Conservation (phyloP, 2,329 filamentous ascomycete species). For the Bipolaris oryzae region DNA sequence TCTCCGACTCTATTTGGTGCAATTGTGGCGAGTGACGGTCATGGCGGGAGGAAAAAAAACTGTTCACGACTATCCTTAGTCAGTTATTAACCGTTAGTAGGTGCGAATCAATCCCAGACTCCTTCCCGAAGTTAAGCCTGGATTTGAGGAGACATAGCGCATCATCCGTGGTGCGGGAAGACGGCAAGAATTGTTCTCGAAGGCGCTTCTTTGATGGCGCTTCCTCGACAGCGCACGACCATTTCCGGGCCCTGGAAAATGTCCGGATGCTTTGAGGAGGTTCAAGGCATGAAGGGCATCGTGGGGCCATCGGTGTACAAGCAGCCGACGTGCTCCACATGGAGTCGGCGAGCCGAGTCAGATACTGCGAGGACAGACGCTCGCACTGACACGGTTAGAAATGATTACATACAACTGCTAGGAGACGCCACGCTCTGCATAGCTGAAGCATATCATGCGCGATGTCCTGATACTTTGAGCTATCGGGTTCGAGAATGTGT, state of each 20-base stretch:
- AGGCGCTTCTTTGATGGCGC: conserved; percentile 5
- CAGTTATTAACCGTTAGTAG: not conserved
- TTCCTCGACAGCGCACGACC: conserved; percentile 6
- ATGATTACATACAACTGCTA: conserved; percentile 8
- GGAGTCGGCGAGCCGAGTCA: conserved; percentile 3
- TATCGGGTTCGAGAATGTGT: conserved; percentile 21
- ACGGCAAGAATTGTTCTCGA: conserved; percentile 8
- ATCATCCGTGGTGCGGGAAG: conserved; percentile 12
- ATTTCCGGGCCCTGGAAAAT: not conserved
- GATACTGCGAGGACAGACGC: conserved; percentile 7
- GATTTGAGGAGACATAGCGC: conserved; percentile 4
- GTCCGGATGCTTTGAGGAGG: not conserved
- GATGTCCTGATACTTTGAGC: conserved; percentile 17
- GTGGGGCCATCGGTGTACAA: conserved; percentile 3
- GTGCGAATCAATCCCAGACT: conserved; percentile 1
- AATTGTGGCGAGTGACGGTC: not conserved
- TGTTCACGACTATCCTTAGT: not conserved
- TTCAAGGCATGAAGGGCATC: conserved; percentile 5
- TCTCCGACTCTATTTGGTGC: too few relatives aligned
- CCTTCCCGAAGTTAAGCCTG: not conserved
- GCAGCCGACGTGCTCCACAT: not conserved
- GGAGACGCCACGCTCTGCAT: conserved; percentile 14
- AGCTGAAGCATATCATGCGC: conserved; percentile 19
- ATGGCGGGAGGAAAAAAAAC: not conserved
- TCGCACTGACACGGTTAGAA: conserved; percentile 1